Evolutionary conservation across 2,329 filamentous ascomycete genomes (phyloP), one percentile per base, ranked within the genome.

Genomic region (Phyllosticta citribraziliensis): DNA sequence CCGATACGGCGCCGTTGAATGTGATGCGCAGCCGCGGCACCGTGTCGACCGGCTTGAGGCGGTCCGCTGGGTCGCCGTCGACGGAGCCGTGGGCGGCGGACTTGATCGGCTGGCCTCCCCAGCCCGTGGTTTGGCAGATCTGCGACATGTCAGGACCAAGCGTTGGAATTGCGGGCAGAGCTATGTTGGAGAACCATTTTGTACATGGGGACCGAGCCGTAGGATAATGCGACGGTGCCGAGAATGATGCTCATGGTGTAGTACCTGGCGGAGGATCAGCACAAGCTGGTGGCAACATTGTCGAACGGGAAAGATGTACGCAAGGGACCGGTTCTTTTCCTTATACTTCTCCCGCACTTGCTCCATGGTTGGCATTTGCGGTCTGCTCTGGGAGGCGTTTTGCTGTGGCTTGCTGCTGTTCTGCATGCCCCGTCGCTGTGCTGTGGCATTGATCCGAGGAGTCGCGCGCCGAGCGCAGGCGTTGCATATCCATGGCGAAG

Each of bases 1-100:
- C 94, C 1, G 93, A 97, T 1, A 97, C 92, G 27, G 91, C 95
- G 55, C 92, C 89, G 71, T 91, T 94, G 82, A 99, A 99, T 25
- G 92, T 97, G 66, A 99, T 93, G 63, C 91, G 89, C 69, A 99
- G 88, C 59, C 94, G 89, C 67, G 89, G 89, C 63, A 89, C 88
- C 67, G 85, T 81, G 19, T 85, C 89, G 50, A 97, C 87, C 17
- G 94, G 94, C 55, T 86, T 82, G 53, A 99, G 83, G 60, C 92
- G 89, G 56, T 82, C 81, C 40, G 92, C 84, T 25, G 89, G 84
- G 73, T 95, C 88, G 61, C 75, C 75, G 64, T 70, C 67, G 54
- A 57, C 33, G 60, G 78, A 79, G 61, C 77, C 79, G 76, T 90
- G 87, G 54, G 84, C 84, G 20, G 87, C 83, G 14, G 91, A 91